These are phyloP conservation scores for Geotrichum aggregatum DNA, from an alignment of 1,139 yeast genomes.

Conservation along the genomic window DNA sequence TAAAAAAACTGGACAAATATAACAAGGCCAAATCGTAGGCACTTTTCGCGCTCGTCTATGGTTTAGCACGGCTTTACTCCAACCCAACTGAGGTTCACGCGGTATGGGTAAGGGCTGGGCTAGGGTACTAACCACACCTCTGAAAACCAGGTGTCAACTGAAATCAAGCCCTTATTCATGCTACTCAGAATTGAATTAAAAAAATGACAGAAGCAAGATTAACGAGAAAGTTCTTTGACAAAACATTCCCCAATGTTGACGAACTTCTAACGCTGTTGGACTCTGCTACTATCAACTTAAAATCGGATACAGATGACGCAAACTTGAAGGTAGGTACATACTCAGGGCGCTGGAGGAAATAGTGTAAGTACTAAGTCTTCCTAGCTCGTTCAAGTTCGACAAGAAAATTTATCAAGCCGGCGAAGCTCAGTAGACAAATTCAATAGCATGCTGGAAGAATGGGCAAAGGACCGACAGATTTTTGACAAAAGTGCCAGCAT, in stretches of 20 bases:
- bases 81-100: too few species aligned
- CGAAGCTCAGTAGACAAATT: slow-evolving; percentile 3
- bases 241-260: slow-evolving; percentile 25
- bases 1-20: too few species aligned
- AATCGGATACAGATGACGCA: slow-evolving; percentile 15
- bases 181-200: neutral
- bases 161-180: neutral
- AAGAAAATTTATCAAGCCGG: neutral
- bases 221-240: slow-evolving; percentile 22
- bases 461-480: slow-evolving; percentile 6
- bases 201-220: slow-evolving; percentile 1
- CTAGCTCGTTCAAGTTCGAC: slow-evolving; percentile 9
- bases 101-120: neutral
- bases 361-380: neutral
- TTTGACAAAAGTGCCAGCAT: slow-evolving; percentile 6
- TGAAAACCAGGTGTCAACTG: slow-evolving; percentile 1
- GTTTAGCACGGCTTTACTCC: too few species aligned
- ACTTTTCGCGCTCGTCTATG: too few species aligned
- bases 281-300: slow-evolving; percentile 23
- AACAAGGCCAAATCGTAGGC: too few species aligned
- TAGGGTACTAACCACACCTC: neutral
- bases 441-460: neutral
- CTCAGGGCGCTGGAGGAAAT: neutral
- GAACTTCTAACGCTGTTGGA: slow-evolving; percentile 25
- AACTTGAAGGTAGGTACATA: slow-evolving; percentile 9